phyloP scores from a whole-genome alignment of 345 rosid genomes.

The Orychophragmus violaceus region DNA sequence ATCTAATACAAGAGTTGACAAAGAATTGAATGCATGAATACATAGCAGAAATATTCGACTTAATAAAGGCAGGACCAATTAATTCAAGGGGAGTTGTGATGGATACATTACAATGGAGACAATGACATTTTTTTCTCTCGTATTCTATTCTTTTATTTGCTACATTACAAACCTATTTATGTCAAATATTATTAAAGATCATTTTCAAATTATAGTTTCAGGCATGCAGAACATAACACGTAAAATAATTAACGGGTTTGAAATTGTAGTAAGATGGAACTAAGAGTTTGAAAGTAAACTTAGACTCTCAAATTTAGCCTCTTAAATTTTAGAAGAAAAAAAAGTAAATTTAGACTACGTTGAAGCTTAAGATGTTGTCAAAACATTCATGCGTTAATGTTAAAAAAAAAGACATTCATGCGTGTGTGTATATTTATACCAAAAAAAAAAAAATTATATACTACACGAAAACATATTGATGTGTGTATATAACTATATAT shows the following conservation, averaged over 20 bases:
- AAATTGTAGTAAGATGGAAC: not conserved
- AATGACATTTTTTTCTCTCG: constrained; percentile 18
- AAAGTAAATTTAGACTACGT: constrained; percentile 6
- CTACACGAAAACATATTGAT: not conserved
- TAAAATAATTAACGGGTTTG: not conserved
- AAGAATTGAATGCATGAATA: not conserved
- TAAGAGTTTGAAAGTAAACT: not conserved
- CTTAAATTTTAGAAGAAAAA: too few species aligned
- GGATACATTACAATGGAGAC: constrained; percentile 24
- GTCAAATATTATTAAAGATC: constrained; percentile 11
- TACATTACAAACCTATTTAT: constrained; percentile 18
- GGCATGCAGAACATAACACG: constrained; percentile 2
- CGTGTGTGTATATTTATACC: not conserved
- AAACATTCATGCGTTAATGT: not conserved
- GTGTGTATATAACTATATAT: not conserved
- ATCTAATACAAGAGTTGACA: not conserved
- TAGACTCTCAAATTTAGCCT: too few species aligned
- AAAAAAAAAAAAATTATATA: not conserved
- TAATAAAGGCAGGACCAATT: not conserved
- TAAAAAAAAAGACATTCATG: not conserved
- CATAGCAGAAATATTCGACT: not conserved
- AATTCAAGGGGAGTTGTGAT: constrained; percentile 7
- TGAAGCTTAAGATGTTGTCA: constrained; percentile 1
- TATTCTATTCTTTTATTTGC: constrained; percentile 12
- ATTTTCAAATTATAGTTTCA: constrained; percentile 12